Base-by-base conservation (phyloP, 768 basidiomycete species). In the Chlorophyllum brunneum region DNA sequence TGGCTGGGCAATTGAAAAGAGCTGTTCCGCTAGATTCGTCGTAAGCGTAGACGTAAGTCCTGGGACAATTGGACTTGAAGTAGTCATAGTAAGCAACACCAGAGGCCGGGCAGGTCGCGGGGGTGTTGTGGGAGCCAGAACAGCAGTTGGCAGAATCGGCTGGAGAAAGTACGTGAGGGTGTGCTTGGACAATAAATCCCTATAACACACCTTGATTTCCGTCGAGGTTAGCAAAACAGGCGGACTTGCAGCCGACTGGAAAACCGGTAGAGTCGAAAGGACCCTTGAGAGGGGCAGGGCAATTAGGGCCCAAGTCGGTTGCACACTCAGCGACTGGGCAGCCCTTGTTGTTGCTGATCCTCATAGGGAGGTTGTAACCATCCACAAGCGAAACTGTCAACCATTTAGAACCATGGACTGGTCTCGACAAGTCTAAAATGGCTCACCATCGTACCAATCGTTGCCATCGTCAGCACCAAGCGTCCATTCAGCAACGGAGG, bases 61-160 rank as follows among this genome's bases (percentile, higher is more conserved):
- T 73, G 0, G 74, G 77, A 58, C 77, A 80, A 34, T 61, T 70
- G 33, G 56, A 55, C 63, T 79, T 73, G 65, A 72, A 73, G 58
- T 71, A 74, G 51, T 59, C 63, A 56, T 75, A 73, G 54, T 58
- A 72, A 3, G 58, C 57, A 26, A 74, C 45, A 56, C 70, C 68
- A 1, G 78, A 78, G 3, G 76, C 47, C 16, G 82, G 83, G 63
- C 85, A 86, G 0, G 82, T 84, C 8, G 59, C 65, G 1, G 81
- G 65, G 4, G 79, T 82, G 63, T 64, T 66, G 65, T 76, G 69
- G 36, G 62, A 64, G 8, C 86, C 86, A 13, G 76, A 76, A 69
- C 85, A 88, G 65, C 85, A 86, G 60, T 85, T 83, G 4, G 73
- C 65, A 20, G 82, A 83, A 67, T 86, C 76, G 29, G 59, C 81